phyloP scores from a whole-genome alignment of 208 protist species.

The Entamoeba histolytica region DNA sequence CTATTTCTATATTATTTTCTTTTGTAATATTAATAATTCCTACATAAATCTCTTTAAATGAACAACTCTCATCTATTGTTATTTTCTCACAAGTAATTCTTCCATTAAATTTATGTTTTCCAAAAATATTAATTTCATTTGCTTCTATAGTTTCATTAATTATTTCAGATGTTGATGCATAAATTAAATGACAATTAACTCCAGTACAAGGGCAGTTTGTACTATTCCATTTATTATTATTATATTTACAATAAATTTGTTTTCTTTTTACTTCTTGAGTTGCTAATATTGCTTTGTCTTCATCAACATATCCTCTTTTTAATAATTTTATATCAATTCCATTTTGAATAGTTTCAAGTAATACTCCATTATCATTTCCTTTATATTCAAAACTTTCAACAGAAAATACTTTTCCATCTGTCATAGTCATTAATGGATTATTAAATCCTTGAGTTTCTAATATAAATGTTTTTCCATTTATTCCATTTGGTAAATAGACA shows the following conservation, averaged over 20 bases:
- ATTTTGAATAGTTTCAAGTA: not conserved
- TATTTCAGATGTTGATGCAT: not conserved
- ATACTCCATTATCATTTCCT: not conserved
- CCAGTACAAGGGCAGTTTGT: not conserved
- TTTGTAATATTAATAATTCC: not conserved
- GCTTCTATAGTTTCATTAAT: not conserved
- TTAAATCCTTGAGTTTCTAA: not conserved
- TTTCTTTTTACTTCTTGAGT: not conserved
- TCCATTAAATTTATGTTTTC: not conserved
- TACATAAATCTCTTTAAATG: not conserved
- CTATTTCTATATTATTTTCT: not conserved
- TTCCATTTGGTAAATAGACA: not conserved
- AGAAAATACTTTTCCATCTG: not conserved
- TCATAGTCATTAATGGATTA: not conserved
- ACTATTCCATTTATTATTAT: not conserved
- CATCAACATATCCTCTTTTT: not conserved
- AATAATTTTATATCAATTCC: not conserved
- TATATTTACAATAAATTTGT: not conserved
- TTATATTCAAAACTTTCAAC: not conserved
- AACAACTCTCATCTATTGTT: not conserved
- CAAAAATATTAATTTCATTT: not conserved
- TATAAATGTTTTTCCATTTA: not conserved
- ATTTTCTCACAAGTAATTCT: not conserved
- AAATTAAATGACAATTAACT: not conserved
- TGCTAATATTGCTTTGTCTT: not conserved